Conservation (phyloP, 176 grass and related monocot genomes). For the Pharus latifolius region DNA sequence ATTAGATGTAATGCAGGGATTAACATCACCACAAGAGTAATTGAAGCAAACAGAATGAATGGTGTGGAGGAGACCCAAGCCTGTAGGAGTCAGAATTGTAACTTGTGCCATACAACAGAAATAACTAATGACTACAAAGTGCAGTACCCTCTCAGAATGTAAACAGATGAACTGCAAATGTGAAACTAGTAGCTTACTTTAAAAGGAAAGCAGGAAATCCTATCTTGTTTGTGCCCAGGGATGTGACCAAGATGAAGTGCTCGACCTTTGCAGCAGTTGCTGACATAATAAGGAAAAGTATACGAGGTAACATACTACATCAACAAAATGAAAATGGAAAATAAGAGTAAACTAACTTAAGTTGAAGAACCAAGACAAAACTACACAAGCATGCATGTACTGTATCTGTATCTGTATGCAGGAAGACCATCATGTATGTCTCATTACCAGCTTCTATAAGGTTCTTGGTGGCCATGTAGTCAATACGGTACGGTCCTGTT, state of each 20-base stretch:
- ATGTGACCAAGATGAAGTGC: conserved; percentile 92
- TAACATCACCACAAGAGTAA: neutral
- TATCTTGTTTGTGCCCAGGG: conserved; percentile 70
- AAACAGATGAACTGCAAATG: no score
- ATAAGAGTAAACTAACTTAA: neutral
- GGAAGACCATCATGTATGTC: no score
- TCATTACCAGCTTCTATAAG: conserved; percentile 63
- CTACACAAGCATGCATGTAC: no score
- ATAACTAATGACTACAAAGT: no score
- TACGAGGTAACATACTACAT: neutral
- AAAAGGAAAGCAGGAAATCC: conserved; percentile 80
- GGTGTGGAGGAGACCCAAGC: no score
- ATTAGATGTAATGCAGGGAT: neutral
- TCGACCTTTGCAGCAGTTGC: conserved; percentile 54
- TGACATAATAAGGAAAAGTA: conserved; percentile 1
- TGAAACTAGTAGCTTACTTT: no score
- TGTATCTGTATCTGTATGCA: no score
- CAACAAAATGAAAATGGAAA: no score
- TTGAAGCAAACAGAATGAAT: no score
- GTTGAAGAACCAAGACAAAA: neutral
- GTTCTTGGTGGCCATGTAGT: conserved; percentile 66
- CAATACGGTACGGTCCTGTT: conserved; percentile 82
- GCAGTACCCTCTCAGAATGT: no score
- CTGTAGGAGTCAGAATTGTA: no score
- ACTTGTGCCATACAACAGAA: no score